Evolutionary conservation across 345 rosid genomes (phyloP).

Genomic region (Chamaenerion angustifolium): DNA sequence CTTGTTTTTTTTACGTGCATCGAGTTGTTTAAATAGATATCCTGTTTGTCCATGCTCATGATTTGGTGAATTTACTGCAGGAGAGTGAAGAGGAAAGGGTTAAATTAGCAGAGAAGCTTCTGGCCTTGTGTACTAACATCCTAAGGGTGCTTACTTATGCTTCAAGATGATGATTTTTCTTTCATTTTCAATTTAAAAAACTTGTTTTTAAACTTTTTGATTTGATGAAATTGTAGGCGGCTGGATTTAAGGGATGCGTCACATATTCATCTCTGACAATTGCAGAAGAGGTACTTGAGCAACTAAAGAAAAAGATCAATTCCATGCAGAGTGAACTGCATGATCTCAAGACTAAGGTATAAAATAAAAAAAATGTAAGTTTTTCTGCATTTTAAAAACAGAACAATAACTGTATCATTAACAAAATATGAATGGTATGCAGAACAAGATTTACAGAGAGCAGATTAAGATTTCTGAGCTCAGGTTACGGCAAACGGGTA

Average conservation of each 20-base stretch:
- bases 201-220: neutral
- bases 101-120: slow-evolving; percentile 52
- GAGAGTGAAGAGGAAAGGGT: slow-evolving; percentile 58
- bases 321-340: slow-evolving; percentile 58
- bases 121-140: slow-evolving; percentile 54
- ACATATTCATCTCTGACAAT: slow-evolving; percentile 42
- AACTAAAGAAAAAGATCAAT: slow-evolving; percentile 37
- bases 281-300: slow-evolving; percentile 77
- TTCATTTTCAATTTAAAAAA: neutral
- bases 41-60: neutral
- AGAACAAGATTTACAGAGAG: slow-evolving; percentile 7
- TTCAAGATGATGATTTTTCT: neutral
- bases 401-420: neutral
- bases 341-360: slow-evolving; percentile 46
- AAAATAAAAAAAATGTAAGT: no score
- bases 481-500: slow-evolving; percentile 1
- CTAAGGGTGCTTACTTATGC: slow-evolving; percentile 34
- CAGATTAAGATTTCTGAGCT: slow-evolving; percentile 3
- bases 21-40: no score
- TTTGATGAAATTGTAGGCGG: slow-evolving; percentile 24
- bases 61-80: slow-evolving; percentile 17
- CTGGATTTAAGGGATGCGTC: slow-evolving; percentile 40
- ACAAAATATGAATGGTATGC: neutral
- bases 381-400: neutral
- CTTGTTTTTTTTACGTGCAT: neutral